Conservation (phyloP, 2,329 filamentous ascomycete genomes). For the Colletotrichum horii region DNA sequence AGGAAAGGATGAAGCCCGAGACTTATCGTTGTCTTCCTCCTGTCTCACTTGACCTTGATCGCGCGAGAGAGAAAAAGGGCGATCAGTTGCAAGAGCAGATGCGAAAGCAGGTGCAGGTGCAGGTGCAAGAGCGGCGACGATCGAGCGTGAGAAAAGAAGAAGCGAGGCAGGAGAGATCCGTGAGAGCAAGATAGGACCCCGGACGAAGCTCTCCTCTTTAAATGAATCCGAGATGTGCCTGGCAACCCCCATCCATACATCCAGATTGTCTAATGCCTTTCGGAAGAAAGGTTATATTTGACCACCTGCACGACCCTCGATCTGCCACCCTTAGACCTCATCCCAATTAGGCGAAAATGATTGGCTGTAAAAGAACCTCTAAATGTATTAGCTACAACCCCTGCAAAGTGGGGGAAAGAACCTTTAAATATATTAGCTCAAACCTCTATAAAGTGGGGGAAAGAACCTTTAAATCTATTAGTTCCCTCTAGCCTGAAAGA, state of each 20-base stretch:
- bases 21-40: not conserved
- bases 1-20: not conserved
- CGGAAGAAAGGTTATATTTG: too few species aligned
- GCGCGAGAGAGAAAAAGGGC: not conserved
- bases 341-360: too few species aligned
- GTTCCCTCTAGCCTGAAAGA: too few species aligned
- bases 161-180: not conserved
- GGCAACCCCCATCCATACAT: not conserved
- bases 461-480: too few species aligned
- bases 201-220: conserved; percentile 3
- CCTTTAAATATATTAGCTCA: too few species aligned
- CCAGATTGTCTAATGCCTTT: not conserved
- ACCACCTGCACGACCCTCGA: too few species aligned
- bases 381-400: too few species aligned
- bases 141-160: not conserved
- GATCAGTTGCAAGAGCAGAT: not conserved
- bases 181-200: not conserved
- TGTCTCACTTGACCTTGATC: not conserved
- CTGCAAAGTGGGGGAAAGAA: too few species aligned
- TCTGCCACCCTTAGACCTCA: too few species aligned
- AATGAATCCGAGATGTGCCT: not conserved
- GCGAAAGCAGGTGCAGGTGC: not conserved
- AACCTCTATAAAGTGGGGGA: too few species aligned
- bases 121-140: not conserved
- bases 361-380: too few species aligned